Base-by-base conservation (phyloP, 2,329 filamentous ascomycete genomes). In the Plectosphaerella sp. region DNA sequence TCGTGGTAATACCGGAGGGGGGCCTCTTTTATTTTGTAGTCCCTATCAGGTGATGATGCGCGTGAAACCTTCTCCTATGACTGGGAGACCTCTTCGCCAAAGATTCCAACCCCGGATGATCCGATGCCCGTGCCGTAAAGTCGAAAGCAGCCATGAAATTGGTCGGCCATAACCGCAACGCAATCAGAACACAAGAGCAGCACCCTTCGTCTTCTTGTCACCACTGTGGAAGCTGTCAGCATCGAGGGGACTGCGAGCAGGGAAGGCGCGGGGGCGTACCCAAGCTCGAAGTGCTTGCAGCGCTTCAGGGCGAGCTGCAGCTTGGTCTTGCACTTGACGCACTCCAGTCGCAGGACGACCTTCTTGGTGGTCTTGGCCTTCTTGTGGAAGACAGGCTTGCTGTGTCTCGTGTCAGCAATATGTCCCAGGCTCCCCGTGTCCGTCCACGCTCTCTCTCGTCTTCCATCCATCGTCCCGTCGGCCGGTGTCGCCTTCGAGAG, bases 121-220 rank as follows among this genome's bases (percentile, higher is more conserved):
- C 55, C 55, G 54, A 52, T 57, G 61, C 63, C 57, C 58, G 48
- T 49, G 48, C 48, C 48, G 39, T 43, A 39, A 43, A 43, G 39
- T 43, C 54, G 54, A 57, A 57, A 57, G 55, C 51, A 57, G 54
- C 54, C 55, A 57, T 57, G 48, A 57, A 56, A 57, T 57, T 51
- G 55, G 55, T 56, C 52, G 53, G 56, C 54, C 55, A 51, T 52
- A 57, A 57, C 55, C 54, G 68, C 70, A 77, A 77, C 69, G 73
- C 77, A 83, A 80, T 87, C 96, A 99, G 86, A 99, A 99, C 71
- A 99, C 94, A 72, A 99, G 87, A 78, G 94, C 94, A 70, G 94
- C 94, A 88, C 94, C 94, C 91, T 99, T 99, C 70, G 94, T 99
- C 91, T 99, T 99, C 92, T 99, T 99, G 88, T 99, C 94, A 86